Evolutionary conservation across 1,284 basidiomycete genomes (phyloP), one percentile per base, ranked within the genome.

Genomic region (Puccinia sorghi): DNA sequence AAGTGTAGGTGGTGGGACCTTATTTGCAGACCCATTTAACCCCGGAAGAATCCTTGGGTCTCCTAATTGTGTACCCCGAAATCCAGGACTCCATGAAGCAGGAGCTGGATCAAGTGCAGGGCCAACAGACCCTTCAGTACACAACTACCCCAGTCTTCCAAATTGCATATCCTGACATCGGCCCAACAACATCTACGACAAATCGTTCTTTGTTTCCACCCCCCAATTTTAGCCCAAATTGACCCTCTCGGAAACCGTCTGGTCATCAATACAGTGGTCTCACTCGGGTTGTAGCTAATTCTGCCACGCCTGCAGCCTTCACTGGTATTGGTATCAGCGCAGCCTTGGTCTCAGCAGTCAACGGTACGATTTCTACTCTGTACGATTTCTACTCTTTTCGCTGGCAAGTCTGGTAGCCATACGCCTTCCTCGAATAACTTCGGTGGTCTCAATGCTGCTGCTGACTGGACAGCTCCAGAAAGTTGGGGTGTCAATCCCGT

Each of bases 21-120:
- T 78, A 52, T 78, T 78, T 71, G 76, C 76, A 6, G 76, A 79
- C 22, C 76, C 76, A 2, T 79, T 79, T 12, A 72, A 79, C 61
- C 67, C 76, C 12, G 76, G 76, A 37, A 70, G 69, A 32, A 79
- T 67, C 7, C 22, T 71, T 1, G 66, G 75, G 9, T 27, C 50
- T 20, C 50, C 73, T 20, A 66, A 54, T 37, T 66, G 63, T 75
- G 25, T 15, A 43, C 15, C 17, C 48, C 22, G 73, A 41, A 64
- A 64, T 39, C 43, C 32, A 15, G 39, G 27, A 22, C 32, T 41
- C 22, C 46, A 32, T 20, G 61, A 41, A 20, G 37, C 22, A 63
- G 59, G 25, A 48, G n/a, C 41, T 48, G 20, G 39, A 17, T 73
- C 57, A 61, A 52, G 41, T 32, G 13, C 25, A 20, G 43, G 66